phyloP scores from a whole-genome alignment of 2,329 filamentous ascomycete species.

The Cladosporium oxysporum region DNA sequence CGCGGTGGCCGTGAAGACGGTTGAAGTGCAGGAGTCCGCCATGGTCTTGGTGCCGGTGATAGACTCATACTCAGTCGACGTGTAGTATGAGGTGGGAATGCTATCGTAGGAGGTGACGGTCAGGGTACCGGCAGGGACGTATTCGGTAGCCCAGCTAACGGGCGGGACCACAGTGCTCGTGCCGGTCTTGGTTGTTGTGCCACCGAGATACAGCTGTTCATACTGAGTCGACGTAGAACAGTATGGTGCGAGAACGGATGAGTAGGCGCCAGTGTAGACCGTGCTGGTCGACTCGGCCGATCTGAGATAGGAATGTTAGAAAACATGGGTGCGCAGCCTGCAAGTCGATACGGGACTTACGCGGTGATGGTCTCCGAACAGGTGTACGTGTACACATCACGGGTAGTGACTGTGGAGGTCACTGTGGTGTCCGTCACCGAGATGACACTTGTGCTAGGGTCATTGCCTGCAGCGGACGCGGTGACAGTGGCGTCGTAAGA shows the following conservation, averaged over 20 bases:
- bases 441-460: not conserved
- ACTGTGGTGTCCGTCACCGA: conserved; percentile 4
- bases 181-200: conserved; percentile 3
- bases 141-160: not conserved
- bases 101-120: not conserved
- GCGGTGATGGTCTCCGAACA: not conserved
- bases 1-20: conserved; percentile 7
- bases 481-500: conserved; percentile 6
- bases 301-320: not conserved
- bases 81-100: not conserved
- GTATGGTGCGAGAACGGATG: not conserved
- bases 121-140: not conserved
- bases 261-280: conserved; percentile 9
- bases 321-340: not conserved
- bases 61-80: not conserved
- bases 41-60: not conserved
- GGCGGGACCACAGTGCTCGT: not conserved
- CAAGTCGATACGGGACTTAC: not conserved
- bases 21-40: not conserved
- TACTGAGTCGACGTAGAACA: not conserved
- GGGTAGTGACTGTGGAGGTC: not conserved
- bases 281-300: conserved; percentile 5
- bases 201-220: not conserved
- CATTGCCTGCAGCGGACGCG: not conserved
- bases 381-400: not conserved